Base-by-base conservation (phyloP, 2,329 filamentous ascomycete species). In the Nothopassalora personata region DNA sequence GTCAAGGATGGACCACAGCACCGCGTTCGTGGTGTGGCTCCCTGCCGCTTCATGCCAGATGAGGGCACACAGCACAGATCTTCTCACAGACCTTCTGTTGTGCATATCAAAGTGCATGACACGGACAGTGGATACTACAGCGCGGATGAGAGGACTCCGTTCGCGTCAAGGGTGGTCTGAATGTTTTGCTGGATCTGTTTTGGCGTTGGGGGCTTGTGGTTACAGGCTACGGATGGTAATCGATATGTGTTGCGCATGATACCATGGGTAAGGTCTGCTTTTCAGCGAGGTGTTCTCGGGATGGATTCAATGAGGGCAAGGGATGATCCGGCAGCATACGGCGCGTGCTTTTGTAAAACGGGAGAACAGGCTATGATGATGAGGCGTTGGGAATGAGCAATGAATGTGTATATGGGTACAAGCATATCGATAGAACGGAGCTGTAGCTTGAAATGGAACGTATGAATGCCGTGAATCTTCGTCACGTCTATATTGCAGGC, bases 1-100 rank as follows among this genome's bases (percentile, higher is more conserved):
- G 79, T 79, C 61, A 79, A 76, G 54, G 73, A 77, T 57, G 71
- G 75, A 67, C 74, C 56, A 48, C 67, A 60, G 45, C 69, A 70
- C 52, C 61, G 64, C 23, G 61, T 71, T 9, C 61, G 64, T 10
- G 57, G 64, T 10, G 63, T 62, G 5, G 71, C 66, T 1, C 64
- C 68, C 9, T 71, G 68, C 56, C 53, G 61, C 10, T 65, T 73
- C 50, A 66, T 70, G 58, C 68, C 66, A 1, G 62, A 64, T 4
- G 63, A 69, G 23, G 10, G 30, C 9, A 53, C 57, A 27, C 53
- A 61, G n/a, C 58, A 63, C 28, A 60, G 64, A 28, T 56, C 57
- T n/a, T 66, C 64, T n/a, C 58, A 63, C 28, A 60, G 64, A 28
- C 58, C 57, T n/a, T 66, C 64, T n/a, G 58, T 70, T 23, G 64